Evolutionary conservation across 164 flowering plant genomes (phyloP), one percentile per base, ranked within the genome.

Genomic region (Protea cynaroides): DNA sequence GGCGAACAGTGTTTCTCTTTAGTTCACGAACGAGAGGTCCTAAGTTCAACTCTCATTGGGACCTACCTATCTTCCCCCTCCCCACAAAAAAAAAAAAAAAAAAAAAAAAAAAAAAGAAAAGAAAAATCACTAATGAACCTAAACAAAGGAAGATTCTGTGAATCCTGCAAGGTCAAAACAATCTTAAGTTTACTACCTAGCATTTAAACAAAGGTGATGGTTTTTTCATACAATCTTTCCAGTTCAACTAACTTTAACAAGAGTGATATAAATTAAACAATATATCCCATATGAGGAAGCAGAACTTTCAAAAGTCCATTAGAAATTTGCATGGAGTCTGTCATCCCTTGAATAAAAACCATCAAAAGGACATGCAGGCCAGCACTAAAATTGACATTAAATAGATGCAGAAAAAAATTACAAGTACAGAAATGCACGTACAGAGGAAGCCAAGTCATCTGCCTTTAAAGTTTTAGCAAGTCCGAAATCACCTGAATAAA

Each of bases 401-500:
- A 10, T 24, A 29, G 36, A 25, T 36, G 23, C 13, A 3, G 0
- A 19, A 10, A 18, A 24, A 64, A 64, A 22, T 54, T 19, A 37
- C 15, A 1, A 29, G 13, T 5, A 8, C 13, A 59, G 24, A 38
- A 19, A 59, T 54, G 25, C 25, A 34, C 58, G 50, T 84, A 86
- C 92, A 65, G 84, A 77, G 52, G 82, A 79, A 55, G 86, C 74
- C 36, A 84, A 82, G 18, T 79, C 82, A 22, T 83, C 85, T 56
- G 67, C 61, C 56, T 64, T 76, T 8, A 84, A 86, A 19, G 84
- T 70, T 62, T 86, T 84, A 21, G 86, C 86, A 56, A 86, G 83
- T 60, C 92, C 92, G 73, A 83, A 84, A 66, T 86, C 89, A 69
- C 88, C 88, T 83, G 75, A 29, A 60, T 1, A n/a, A 8, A 43